These are phyloP conservation scores for Fusarium tanahbumbuense DNA, from an alignment of 2,329 filamentous ascomycete genomes.

Conservation along the genomic window DNA sequence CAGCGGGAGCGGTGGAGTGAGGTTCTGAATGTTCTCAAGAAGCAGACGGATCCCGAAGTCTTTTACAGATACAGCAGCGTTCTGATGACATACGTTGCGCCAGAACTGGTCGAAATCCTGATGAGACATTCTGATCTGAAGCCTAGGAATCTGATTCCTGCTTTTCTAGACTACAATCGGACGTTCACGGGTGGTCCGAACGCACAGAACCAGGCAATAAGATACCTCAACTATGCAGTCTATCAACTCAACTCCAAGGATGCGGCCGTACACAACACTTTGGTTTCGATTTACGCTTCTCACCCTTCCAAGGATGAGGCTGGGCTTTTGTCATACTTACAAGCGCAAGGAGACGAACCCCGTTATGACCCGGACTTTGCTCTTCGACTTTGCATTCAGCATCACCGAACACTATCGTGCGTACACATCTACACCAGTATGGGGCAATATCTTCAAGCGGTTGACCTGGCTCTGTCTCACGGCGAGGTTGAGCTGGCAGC, in stretches of 20 bases:
- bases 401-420: constrained; percentile 91
- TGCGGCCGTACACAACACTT: constrained; percentile 93
- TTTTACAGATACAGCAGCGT: constrained; percentile 98
- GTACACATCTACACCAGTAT: constrained; percentile 98
- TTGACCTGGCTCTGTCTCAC: constrained; percentile 91
- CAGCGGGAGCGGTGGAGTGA: constrained; percentile 93
- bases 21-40: constrained; percentile 87
- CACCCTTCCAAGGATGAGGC: constrained; percentile 86
- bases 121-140: constrained; percentile 91
- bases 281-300: constrained; percentile 95
- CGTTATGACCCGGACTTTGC: constrained; percentile 96
- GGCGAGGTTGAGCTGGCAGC: constrained; percentile 90
- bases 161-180: constrained; percentile 92
- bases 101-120: constrained; percentile 91
- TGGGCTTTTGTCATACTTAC: constrained; percentile 86
- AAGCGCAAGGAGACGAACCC: constrained; percentile 87
- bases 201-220: constrained; percentile 86
- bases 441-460: constrained; percentile 92
- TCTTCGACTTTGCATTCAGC: constrained; percentile 91
- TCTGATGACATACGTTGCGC: constrained; percentile 88
- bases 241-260: constrained; percentile 84
- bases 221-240: constrained; percentile 94
- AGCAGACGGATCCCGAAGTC: constrained; percentile 89
- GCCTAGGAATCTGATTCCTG: constrained; percentile 89
- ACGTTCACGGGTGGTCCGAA: constrained; percentile 73